Evolutionary conservation across 306 rosid genomes (phyloP), one percentile per base, ranked within the genome.

Genomic region (Glycine tomentella): DNA sequence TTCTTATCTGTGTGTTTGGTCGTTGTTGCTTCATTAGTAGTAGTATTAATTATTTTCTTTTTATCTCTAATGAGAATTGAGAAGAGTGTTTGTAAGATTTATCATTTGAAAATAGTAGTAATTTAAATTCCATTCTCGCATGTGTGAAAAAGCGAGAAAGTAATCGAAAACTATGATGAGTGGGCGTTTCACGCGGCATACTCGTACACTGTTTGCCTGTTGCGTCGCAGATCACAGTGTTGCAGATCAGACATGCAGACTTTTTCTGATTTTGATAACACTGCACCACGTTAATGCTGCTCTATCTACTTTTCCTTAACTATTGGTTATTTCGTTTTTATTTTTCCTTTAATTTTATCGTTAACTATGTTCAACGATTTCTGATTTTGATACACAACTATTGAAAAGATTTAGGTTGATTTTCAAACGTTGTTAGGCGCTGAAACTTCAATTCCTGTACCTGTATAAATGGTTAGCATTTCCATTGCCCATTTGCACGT

Each of bases 101-200:
- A 25, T 25, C 31, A 25, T 25, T 76, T 38, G 13, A 53, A 25
- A 51, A 45, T 68, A 8, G 12, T 49, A 25, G 31, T 25, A 6
- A 11, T 75, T 63, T 67, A 15, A 72, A 42, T 65, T 46, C 13
- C 3, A 67, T 67, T 51, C 57, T 17, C 13, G 40, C 45, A 6
- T 7, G 71, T 42, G 81, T 75, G 51, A 45, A 64, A 83, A 83
- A 57, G 69, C 1, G 79, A 74, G 44, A 86, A 74, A 82, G 79
- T 14, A 62, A 79, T 16, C 8, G 8, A 12, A 61, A 9, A 76
- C 49, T 51, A 25, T 25, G 31, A 45, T 49, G 81, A 86, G 83
- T 86, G 87, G 85, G 68, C 53, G 63, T 69, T 49, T 87, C 87
- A 84, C 86, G 86, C 86, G 90, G 73, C 80, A 74, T 69, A 48